These are phyloP conservation scores for Aspergillus awamori DNA, from an alignment of 2,329 filamentous ascomycete genomes.

Conservation along the genomic window DNA sequence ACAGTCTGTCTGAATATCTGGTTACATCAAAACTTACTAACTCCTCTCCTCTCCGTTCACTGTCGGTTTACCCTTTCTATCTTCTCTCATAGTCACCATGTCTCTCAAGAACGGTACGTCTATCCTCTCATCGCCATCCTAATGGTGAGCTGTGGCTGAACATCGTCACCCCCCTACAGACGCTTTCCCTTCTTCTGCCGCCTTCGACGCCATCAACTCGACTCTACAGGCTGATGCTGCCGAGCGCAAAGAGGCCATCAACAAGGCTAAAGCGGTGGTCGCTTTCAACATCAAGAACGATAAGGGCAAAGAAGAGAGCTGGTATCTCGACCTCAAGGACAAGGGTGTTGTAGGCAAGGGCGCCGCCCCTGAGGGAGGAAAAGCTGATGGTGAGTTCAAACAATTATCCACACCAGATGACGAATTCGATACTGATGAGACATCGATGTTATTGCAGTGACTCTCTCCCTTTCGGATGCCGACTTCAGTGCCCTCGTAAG, in stretches of 20 bases:
- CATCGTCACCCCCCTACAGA: constrained; percentile 50
- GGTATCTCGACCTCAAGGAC: constrained; percentile 95
- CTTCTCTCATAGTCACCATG: constrained; percentile 55
- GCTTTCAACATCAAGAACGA: constrained; percentile 91
- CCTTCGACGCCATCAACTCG: constrained; percentile 84
- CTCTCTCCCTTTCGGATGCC: constrained; percentile 78
- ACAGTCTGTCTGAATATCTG: not conserved
- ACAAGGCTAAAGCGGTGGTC: constrained; percentile 84
- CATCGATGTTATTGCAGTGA: constrained; percentile 61
- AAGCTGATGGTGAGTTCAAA: constrained; percentile 72
- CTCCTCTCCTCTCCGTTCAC: constrained; percentile 5
- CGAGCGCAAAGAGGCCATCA: constrained; percentile 84
- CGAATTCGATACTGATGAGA: not conserved
- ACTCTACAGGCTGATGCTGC: constrained; percentile 69
- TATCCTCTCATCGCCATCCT: not conserved
- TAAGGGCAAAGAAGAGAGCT: constrained; percentile 76
- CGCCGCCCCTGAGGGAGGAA: constrained; percentile 66
- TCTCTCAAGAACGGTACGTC: constrained; percentile 71
- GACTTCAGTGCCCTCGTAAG: constrained; percentile 82
- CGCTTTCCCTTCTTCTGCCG: constrained; percentile 84
- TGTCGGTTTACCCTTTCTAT: not conserved
- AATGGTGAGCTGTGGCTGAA: constrained; percentile 12
- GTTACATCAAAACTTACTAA: constrained; percentile 15
- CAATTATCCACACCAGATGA: not conserved
- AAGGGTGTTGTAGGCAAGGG: constrained; percentile 81